Evolutionary conservation across 495 filamentous ascomycete species (phyloP).

Genomic region (Bombardia bombarda): DNA sequence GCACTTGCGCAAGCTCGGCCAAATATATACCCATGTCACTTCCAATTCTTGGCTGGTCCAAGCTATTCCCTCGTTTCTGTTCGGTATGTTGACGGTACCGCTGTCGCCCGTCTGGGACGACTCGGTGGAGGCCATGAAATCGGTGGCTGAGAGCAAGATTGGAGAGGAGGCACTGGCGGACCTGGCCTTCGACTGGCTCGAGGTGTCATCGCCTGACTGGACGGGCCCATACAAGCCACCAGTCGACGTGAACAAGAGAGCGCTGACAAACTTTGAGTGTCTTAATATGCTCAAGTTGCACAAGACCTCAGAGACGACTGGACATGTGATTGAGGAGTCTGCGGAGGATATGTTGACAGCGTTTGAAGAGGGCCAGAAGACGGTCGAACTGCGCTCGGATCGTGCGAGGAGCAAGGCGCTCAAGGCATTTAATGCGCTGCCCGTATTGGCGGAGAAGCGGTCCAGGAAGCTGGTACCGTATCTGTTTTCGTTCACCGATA

Average conservation of each 20-base stretch:
- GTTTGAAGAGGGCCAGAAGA: conserved; percentile 43
- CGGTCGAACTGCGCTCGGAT: conserved; percentile 26
- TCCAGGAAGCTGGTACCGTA: conserved; percentile 79
- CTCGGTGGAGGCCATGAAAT: conserved; percentile 61
- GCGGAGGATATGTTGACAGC: conserved; percentile 38
- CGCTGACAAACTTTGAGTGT: conserved; percentile 67
- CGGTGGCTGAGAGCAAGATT: conserved; percentile 57
- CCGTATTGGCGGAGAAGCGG: conserved; percentile 71
- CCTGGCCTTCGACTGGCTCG: conserved; percentile 74
- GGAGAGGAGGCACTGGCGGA: conserved; percentile 68
- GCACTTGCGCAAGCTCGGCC: conserved; percentile 70
- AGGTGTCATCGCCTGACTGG: conserved; percentile 44
- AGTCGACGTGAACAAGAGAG: conserved; percentile 15
- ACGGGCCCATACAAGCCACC: conserved; percentile 26
- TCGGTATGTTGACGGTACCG: conserved; percentile 80
- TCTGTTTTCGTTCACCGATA: conserved; percentile 67
- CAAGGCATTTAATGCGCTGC: conserved; percentile 64
- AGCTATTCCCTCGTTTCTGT: conserved; percentile 74
- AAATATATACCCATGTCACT: conserved; percentile 46
- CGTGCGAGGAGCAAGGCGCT: conserved; percentile 68
- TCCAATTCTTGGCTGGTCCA: conserved; percentile 56
- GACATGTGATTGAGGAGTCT: conserved; percentile 30
- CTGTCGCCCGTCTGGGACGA: conserved; percentile 82
- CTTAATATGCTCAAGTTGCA: conserved; percentile 59
- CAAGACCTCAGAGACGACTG: conserved; percentile 30